Evolutionary conservation across 352 stramenopile species (phyloP), one percentile per base, ranked within the genome.

Genomic region (Pythium phragmiticola): DNA sequence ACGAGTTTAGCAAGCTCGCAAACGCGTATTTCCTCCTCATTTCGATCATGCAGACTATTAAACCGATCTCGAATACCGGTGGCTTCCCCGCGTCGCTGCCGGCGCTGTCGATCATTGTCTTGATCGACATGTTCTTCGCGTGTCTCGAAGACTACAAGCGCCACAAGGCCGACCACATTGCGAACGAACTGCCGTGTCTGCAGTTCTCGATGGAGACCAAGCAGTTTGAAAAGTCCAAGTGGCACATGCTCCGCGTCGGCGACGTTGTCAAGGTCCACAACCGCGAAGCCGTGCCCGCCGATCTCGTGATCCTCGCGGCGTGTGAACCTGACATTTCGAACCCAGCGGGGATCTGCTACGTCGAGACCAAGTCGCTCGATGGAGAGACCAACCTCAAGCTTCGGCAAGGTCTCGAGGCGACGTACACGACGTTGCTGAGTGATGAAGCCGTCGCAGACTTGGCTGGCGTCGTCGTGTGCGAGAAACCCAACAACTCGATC

Each of bases 21-120:
- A 98, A 98, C 63, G 82, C 91, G 21, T 98, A 98, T 67, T 98
- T 98, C 57, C 66, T 98, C 9, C 72, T 97, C 17, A 87, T 98
- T 14, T 95, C 87, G 7, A 71, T 89, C 28, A 70, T 98, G 9
- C 85, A 97, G 65, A 84, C 68, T 21, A 84, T 98, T 75, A 92
- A 91, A 66, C 77, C 80, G 13, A 97, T 98, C 69, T 97, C 88
- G 11, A 98, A 98, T 70, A 97, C 92, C 23, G 82, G 88, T 21
- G 86, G 88, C 8, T 96, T 96, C 8, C 89, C 91, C 1, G 80
- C 90, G 7, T 97, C 88, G 51, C 56, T 96, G 30, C 60, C 90
- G 0, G 90, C 94, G 26, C 77, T 98, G n/a, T 85, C 82, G 7
- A 95, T 98, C 57, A 97, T 98, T 52, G 83, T 98, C 47, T 60